These are phyloP conservation scores for Fomitopsis serialis DNA, from an alignment of 768 basidiomycete genomes.

Conservation along the genomic window DNA sequence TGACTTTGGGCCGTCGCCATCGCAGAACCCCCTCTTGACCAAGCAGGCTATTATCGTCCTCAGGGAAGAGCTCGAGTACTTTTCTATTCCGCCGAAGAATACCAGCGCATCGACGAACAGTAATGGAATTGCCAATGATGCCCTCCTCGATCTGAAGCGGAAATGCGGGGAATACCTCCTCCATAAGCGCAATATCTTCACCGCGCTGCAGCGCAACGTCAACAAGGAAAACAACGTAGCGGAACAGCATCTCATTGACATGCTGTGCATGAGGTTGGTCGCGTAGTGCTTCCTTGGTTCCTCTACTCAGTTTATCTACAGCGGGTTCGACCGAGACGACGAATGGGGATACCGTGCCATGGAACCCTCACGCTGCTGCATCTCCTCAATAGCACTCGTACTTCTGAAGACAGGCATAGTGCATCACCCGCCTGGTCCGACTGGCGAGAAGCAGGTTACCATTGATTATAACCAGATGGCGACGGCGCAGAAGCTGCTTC, in stretches of 20 bases:
- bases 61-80: conserved; percentile 97
- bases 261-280: conserved; percentile 96
- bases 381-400: conserved; percentile 96
- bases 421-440: conserved; percentile 50
- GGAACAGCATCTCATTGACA: conserved; percentile 98
- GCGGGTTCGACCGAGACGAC: conserved; percentile 97
- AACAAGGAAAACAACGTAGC: conserved; percentile 99
- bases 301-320: conserved; percentile 21
- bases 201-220: conserved; percentile 95
- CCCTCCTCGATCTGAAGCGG: conserved; percentile 76
- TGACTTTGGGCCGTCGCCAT: conserved; percentile 55
- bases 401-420: conserved; percentile 94
- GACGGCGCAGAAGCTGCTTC: conserved; percentile 91
- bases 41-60: conserved; percentile 99
- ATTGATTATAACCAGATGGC: conserved; percentile 93
- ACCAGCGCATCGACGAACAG: conserved; percentile 61
- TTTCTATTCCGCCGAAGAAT: conserved; percentile 83
- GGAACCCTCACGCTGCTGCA: conserved; percentile 94
- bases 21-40: conserved; percentile 86
- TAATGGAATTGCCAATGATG: conserved; percentile 74
- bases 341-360: conserved; percentile 96
- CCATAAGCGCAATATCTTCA: conserved; percentile 90
- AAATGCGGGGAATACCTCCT: conserved; percentile 85
- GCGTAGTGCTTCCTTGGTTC: background rate
- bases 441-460: conserved; percentile 65